Evolutionary conservation across 176 grass and related monocot genomes (phyloP).

Genomic region (Hordeum marinum): DNA sequence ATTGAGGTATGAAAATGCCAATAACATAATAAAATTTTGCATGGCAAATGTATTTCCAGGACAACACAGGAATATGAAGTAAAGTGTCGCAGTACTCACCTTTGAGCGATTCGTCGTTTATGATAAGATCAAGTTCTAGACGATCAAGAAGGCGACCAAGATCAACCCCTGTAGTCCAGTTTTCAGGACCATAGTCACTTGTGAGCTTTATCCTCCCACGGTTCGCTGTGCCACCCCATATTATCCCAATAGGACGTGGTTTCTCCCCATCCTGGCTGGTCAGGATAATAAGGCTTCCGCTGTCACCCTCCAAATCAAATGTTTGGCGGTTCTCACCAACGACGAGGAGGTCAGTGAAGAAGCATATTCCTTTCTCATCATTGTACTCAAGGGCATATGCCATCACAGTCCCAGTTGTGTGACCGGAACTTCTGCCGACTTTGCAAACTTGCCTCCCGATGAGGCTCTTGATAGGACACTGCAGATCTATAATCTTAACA

Average conservation of each 20-base stretch:
- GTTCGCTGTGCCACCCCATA: conserved; percentile 94
- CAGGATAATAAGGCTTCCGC: conserved; percentile 86
- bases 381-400: conserved; percentile 97
- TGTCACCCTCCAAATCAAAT: conserved; percentile 96
- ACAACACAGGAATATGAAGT: neutral
- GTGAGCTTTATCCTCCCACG: conserved; percentile 88
- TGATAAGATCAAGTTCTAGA: conserved; percentile 90
- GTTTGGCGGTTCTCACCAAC: conserved; percentile 91
- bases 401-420: conserved; percentile 83
- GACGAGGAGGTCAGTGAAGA: conserved; percentile 95
- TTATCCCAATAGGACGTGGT: conserved; percentile 84
- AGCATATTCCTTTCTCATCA: conserved; percentile 94
- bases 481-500: conserved; percentile 83
- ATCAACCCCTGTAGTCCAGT: conserved; percentile 95
- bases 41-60: neutral
- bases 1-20: neutral
- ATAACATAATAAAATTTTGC: neutral
- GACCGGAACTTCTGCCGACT: conserved; percentile 90
- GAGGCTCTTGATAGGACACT: conserved; percentile 71
- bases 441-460: conserved; percentile 86
- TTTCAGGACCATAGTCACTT: conserved; percentile 77
- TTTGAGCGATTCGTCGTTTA: conserved; percentile 61
- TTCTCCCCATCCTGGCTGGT: conserved; percentile 65
- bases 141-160: conserved; percentile 89
- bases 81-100: conserved; percentile 31